phyloP scores from a whole-genome alignment of 768 basidiomycete genomes.

The Mycena vitilis region DNA sequence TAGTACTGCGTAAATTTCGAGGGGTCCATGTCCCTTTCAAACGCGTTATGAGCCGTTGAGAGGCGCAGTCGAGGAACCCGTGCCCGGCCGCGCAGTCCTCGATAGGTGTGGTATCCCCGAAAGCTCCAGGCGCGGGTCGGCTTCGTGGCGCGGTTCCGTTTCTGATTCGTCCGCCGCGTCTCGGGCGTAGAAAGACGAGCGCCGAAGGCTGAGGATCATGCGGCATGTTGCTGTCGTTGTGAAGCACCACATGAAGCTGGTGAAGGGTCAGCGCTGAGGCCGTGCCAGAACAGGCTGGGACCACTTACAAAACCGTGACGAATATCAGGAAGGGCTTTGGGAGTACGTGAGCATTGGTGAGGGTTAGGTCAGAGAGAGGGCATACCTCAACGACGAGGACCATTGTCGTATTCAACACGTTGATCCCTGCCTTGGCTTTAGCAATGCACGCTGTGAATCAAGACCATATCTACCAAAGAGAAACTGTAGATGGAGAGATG shows the following conservation, averaged over 20 bases:
- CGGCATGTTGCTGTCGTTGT: constrained; percentile 28
- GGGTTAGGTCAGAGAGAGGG: no score
- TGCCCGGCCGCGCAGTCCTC: no score
- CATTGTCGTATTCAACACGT: constrained; percentile 1
- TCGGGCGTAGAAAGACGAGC: background rate
- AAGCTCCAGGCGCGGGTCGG: constrained; percentile 2
- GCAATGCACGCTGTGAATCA: background rate
- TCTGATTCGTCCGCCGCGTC: background rate
- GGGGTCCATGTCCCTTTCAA: background rate
- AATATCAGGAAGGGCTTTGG: constrained; percentile 3
- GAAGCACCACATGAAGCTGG: constrained; percentile 22
- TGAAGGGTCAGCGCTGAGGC: background rate
- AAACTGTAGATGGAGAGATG: background rate
- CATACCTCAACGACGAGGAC: constrained; percentile 15
- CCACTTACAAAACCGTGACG: constrained; percentile 19
- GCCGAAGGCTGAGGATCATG: constrained; percentile 24
- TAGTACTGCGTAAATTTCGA: no score
- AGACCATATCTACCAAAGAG: constrained; percentile 1
- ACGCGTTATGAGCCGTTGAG: no score
- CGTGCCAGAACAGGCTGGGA: background rate
- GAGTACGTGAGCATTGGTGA: background rate
- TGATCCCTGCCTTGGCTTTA: constrained; percentile 1
- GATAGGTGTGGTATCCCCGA: background rate
- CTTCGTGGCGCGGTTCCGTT: background rate
- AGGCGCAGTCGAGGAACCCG: background rate